Percentiles rank a stretch among this genome's conserved stretches.
These are phyloP conservation scores for Pleoardoris graminearum DNA, from an alignment of 2,329 filamentous ascomycete genomes.

Conservation along the genomic window DNA sequence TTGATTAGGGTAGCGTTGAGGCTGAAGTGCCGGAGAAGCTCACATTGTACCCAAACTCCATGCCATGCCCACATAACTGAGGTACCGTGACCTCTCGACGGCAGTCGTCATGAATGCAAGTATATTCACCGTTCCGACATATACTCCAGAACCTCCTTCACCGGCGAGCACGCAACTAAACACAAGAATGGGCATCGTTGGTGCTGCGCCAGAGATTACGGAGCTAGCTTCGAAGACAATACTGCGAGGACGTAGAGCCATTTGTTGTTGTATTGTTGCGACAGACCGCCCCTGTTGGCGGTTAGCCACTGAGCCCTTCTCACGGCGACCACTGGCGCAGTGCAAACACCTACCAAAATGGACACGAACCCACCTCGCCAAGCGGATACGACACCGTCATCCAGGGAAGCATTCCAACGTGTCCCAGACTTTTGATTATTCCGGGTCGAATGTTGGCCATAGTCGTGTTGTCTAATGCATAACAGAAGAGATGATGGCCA, in stretches of 20 bases:
- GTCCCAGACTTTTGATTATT: conserved; percentile 20
- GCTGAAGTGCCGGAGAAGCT: no score
- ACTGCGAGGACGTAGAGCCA: no score
- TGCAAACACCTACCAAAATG: no score
- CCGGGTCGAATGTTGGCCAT: conserved; percentile 28
- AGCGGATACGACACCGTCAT: conserved; percentile 16
- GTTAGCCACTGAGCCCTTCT: no score
- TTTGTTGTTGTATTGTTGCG: no score
- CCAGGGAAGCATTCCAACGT: conserved; percentile 18
- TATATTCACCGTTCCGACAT: conserved; percentile 38
- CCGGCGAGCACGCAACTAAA: conserved; percentile 48
- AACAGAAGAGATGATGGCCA: no score
- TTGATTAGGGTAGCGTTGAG: no score
- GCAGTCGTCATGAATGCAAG: conserved; percentile 31
- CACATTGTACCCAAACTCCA: conserved; percentile 46
- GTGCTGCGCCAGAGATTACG: no score
- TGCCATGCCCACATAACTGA: conserved; percentile 38
- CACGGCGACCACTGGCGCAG: no score
- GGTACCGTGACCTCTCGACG: conserved; percentile 35
- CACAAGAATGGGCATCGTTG: no score
- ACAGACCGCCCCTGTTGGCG: no score
- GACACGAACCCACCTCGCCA: conserved; percentile 3
- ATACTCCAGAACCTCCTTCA: conserved; percentile 51
- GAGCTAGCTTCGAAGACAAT: no score
- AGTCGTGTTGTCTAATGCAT: conserved; percentile 36